These are phyloP conservation scores for Fusarium begoniae DNA, from an alignment of 2,329 filamentous ascomycete genomes.

Conservation along the genomic window DNA sequence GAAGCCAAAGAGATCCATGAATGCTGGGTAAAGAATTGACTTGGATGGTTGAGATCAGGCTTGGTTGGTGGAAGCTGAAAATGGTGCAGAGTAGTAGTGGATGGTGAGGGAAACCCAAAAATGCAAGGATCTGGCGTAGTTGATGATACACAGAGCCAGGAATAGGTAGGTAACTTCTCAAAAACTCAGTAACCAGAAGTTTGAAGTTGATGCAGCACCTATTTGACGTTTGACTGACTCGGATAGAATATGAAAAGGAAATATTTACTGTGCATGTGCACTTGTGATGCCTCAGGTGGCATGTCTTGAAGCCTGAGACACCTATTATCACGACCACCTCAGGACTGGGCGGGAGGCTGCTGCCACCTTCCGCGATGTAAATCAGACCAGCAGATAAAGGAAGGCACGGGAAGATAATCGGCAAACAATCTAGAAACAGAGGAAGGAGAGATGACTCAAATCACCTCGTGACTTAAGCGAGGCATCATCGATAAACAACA, in stretches of 20 bases:
- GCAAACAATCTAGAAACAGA: neutral
- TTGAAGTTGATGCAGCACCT: neutral
- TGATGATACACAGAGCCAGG: conserved; percentile 3
- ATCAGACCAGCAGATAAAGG: neutral
- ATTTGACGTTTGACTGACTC: neutral
- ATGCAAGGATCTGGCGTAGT: conserved; percentile 5
- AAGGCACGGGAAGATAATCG: neutral
- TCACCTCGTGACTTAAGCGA: conserved; percentile 6
- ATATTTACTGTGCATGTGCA: neutral
- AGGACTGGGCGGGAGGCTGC: neutral
- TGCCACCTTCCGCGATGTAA: neutral
- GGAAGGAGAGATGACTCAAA: neutral
- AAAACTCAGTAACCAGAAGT: neutral
- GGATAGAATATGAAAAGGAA: neutral
- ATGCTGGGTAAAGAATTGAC: conserved; percentile 7
- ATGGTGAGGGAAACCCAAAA: conserved; percentile 18
- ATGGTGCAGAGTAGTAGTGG: neutral
- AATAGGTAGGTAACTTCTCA: neutral
- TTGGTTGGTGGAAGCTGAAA: conserved; percentile 34
- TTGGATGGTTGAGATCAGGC: conserved; percentile 20
- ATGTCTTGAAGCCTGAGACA: neutral
- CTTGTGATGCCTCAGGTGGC: conserved; percentile 4
- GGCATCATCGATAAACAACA: neutral
- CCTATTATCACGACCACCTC: neutral
- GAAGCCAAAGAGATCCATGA: conserved; percentile 7